Evolutionary conservation across 805 yeast species (phyloP).

Genomic region (Saturnispora saitoi): DNA sequence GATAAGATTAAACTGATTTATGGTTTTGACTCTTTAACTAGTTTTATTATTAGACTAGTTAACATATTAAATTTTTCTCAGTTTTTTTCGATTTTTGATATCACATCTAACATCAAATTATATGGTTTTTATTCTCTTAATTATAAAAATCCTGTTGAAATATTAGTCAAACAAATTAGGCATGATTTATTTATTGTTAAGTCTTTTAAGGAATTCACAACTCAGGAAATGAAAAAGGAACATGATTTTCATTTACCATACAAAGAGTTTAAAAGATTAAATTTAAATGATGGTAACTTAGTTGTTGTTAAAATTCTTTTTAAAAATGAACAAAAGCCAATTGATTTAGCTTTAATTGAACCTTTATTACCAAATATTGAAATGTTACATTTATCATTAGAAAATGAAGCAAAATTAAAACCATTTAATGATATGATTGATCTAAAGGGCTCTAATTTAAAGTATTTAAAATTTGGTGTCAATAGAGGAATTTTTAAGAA

Average conservation of each 20-base stretch:
- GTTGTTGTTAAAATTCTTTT: constrained; percentile 26
- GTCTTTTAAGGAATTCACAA: constrained; percentile 25
- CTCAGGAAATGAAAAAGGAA: constrained; percentile 26
- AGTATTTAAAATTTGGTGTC: constrained; percentile 26
- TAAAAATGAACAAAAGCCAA: constrained; percentile 26
- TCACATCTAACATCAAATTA: constrained; percentile 25
- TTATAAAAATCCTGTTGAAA: constrained; percentile 24
- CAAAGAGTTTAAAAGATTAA: constrained; percentile 24
- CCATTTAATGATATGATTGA: constrained; percentile 26
- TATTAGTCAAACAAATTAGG: constrained; percentile 25
- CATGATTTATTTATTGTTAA: constrained; percentile 25
- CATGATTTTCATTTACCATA: constrained; percentile 28
- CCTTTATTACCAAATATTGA: constrained; percentile 22
- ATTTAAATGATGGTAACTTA: constrained; percentile 23
- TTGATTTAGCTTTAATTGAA: constrained; percentile 21
- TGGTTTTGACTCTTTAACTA: constrained; percentile 19
- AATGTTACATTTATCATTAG: constrained; percentile 23
- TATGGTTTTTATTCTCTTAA: constrained; percentile 24
- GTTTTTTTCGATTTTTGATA: constrained; percentile 26
- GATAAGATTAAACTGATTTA: constrained; percentile 24
- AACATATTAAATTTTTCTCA: constrained; percentile 19
- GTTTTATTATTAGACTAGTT: constrained; percentile 20
- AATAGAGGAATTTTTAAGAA: constrained; percentile 24
- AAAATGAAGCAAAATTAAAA: constrained; percentile 23
- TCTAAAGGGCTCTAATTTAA: constrained; percentile 15